A percentile compares a stretch with the other conserved stretches of the same genome.
Conservation (phyloP, 176 grass and related monocot species). For the Raddia distichophylla region DNA sequence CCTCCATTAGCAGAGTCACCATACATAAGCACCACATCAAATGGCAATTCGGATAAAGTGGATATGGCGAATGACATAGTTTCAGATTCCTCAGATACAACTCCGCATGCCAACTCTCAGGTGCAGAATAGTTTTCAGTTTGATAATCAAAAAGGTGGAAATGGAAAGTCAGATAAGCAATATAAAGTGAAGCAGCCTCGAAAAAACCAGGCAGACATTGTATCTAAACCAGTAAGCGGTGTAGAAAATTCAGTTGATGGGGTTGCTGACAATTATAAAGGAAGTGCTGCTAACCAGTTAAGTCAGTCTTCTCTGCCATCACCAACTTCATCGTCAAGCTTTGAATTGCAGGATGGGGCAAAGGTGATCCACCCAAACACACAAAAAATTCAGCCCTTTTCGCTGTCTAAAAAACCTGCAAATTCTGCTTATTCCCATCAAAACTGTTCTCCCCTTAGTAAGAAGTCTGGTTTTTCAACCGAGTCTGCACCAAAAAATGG, state of each 20-base stretch:
- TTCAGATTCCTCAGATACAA: slow-evolving; percentile 52
- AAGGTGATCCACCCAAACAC: slow-evolving; percentile 40
- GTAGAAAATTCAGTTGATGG: slow-evolving; percentile 48
- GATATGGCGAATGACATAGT: slow-evolving; percentile 31
- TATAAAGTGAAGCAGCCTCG: slow-evolving; percentile 54
- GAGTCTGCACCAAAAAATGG: slow-evolving; percentile 51
- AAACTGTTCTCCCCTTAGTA: slow-evolving; percentile 55
- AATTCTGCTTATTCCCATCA: slow-evolving; percentile 51
- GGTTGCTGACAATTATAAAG: slow-evolving; percentile 46
- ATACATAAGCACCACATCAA: slow-evolving; percentile 60
- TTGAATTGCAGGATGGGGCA: slow-evolving; percentile 52
- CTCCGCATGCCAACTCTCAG: slow-evolving; percentile 35
- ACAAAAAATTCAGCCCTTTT: slow-evolving; percentile 40
- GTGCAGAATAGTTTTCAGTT: slow-evolving; percentile 37
- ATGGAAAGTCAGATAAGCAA: slow-evolving; percentile 59
- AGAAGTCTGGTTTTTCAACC: slow-evolving; percentile 44
- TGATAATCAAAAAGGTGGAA: slow-evolving; percentile 66
- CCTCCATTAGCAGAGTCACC: slow-evolving; percentile 69
- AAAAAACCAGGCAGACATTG: slow-evolving; percentile 56
- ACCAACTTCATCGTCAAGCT: slow-evolving; percentile 43
- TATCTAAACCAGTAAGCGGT: slow-evolving; percentile 41
- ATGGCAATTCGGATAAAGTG: slow-evolving; percentile 38
- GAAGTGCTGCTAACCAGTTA: slow-evolving; percentile 23
- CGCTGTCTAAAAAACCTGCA: slow-evolving; percentile 51
- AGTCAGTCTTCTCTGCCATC: slow-evolving; percentile 38